These are phyloP conservation scores for Endothia cerciana DNA, from an alignment of 2,329 filamentous ascomycete species.

Conservation along the genomic window DNA sequence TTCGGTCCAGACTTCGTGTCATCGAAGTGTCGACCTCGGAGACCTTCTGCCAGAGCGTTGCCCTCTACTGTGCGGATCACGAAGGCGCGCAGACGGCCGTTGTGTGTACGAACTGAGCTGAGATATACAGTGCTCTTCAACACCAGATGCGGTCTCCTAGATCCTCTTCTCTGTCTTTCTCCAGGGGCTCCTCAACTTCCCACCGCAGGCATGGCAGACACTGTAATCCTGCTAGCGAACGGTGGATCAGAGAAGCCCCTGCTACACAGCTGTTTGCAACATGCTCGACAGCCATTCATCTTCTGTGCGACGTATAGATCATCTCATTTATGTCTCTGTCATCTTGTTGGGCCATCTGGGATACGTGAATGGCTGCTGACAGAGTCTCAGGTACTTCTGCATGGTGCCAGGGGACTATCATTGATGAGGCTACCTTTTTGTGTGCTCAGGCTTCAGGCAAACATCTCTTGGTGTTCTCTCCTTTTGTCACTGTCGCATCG, in stretches of 20 bases:
- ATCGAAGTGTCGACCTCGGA: background rate
- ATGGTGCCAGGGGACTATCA: slow-evolving; percentile 6
- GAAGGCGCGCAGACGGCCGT: background rate
- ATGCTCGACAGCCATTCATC: background rate
- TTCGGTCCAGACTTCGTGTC: background rate
- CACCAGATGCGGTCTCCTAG: background rate
- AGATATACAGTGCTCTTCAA: background rate
- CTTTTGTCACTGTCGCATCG: slow-evolving; percentile 16
- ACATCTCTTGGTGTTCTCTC: slow-evolving; percentile 23
- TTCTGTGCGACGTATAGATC: background rate
- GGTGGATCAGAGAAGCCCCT: background rate
- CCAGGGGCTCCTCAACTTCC: background rate
- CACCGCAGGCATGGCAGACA: background rate
- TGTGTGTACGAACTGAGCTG: background rate
- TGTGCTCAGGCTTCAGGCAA: slow-evolving; percentile 12
- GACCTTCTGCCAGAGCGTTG: background rate
- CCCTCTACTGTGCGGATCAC: background rate
- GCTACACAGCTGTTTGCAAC: slow-evolving; percentile 1
- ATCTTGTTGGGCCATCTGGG: slow-evolving; percentile 9
- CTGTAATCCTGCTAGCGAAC: background rate
- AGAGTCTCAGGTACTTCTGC: slow-evolving; percentile 8
- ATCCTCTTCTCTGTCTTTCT: background rate
- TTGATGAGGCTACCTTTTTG: background rate
- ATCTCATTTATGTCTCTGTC: background rate
- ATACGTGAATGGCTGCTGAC: background rate